Evolutionary conservation across 139 green algal genomes (phyloP), one percentile per base, ranked within the genome.

Genomic region (Eudorina sp.): DNA sequence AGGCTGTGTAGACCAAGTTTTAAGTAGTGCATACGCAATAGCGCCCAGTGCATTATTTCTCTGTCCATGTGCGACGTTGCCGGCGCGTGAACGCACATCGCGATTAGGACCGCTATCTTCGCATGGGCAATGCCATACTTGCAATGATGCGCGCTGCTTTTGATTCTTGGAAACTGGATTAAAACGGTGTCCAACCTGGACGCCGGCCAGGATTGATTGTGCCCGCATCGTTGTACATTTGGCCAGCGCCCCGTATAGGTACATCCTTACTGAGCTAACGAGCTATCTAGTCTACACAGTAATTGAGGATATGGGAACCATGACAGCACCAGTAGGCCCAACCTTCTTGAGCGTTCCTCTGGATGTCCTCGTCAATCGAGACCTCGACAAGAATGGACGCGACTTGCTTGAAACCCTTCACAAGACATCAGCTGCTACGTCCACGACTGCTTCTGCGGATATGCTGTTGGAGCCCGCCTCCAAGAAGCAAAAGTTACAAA

Each of bases 401-500:
- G 70, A 79, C 40, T 34, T 79, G 43, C 43, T 79, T 25, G 70
- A 79, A 79, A 79, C 70, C 40, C 40, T 79, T 34, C 70, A 79
- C 40, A 79, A 53, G 70, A 53, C 70, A 3, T 53, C 70, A 79
- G 70, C 70, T 55, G 70, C 70, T 38, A 79, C 70, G 14, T 58
- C 40, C 31, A 79, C 70, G 13, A 79, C 70, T 36, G 70, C 70
- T 38, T 79, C 70, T 53, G 40, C 40, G 40, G 70, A 79, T 34
- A 38, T 79, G 40, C 40, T 79, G 40, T 21, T 34, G 40, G 70
- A 79, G 70, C 70, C 70, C 14, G 38, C 40, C 40, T 58, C 70
- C 38, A 79, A 79, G 21, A 55, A 34, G 70, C 70, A 55, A 55
- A 79, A 79, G 40, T 58, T 79, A 79, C 70, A 79, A 55, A 58